Conservation (phyloP, 371 early-diverging fungal genomes). For the Parasitella parasitica region DNA sequence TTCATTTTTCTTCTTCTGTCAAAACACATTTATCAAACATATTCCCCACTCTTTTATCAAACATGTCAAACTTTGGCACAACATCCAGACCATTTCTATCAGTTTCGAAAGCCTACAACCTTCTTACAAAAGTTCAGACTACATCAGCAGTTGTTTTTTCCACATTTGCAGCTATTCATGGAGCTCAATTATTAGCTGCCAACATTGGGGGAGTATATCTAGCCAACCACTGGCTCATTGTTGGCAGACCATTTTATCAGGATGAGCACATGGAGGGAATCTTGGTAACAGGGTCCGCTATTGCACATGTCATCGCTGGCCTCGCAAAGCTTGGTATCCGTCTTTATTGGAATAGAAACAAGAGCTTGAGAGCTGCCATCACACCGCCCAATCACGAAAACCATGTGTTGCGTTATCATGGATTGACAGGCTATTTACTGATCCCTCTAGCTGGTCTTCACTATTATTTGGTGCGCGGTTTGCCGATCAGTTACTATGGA, state of each 20-base stretch:
- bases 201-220: conserved; percentile 33
- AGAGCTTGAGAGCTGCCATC: not conserved
- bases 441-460: conserved; percentile 36
- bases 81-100: conserved; percentile 10
- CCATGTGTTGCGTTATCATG: conserved; percentile 22
- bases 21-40: no score
- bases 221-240: conserved; percentile 35
- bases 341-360: conserved; percentile 19
- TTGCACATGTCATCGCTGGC: conserved; percentile 36
- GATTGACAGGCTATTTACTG: conserved; percentile 26
- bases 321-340: conserved; percentile 33
- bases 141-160: conserved; percentile 44
- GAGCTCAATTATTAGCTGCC: conserved; percentile 33
- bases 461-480: conserved; percentile 28
- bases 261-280: conserved; percentile 41
- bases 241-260: conserved; percentile 49
- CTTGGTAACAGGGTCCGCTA: conserved; percentile 37
- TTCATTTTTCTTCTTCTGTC: not conserved
- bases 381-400: not conserved
- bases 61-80: conserved; percentile 13
- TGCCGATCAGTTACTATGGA: conserved; percentile 41
- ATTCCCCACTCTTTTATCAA: not conserved
- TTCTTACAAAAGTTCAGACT: conserved; percentile 33
- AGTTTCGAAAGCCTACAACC: conserved; percentile 28
- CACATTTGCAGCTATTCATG: conserved; percentile 33